A percentile compares a stretch with the other conserved stretches of the same genome.
These are phyloP conservation scores for Solanum habrochaites DNA, from an alignment of 257 asterid species.

Conservation along the genomic window DNA sequence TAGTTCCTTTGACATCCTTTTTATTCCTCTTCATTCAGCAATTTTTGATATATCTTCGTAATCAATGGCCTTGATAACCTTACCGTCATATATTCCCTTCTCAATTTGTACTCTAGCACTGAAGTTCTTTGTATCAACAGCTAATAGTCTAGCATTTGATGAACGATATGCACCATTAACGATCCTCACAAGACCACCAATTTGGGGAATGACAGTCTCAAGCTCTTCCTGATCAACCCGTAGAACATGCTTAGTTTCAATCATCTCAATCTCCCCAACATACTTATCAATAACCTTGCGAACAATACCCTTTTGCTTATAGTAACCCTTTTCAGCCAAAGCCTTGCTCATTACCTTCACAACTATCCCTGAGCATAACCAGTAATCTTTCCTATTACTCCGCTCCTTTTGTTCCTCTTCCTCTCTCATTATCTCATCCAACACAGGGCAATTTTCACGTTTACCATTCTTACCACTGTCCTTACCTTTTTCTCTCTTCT, in stretches of 20 bases:
- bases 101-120: slow-evolving; percentile 82
- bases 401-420: slow-evolving; percentile 73
- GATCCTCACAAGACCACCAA: slow-evolving; percentile 78
- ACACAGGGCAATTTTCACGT: slow-evolving; percentile 27
- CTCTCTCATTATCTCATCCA: slow-evolving; percentile 84
- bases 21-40: slow-evolving; percentile 2
- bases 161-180: slow-evolving; percentile 93
- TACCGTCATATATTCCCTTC: slow-evolving; percentile 83
- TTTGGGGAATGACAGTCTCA: slow-evolving; percentile 93
- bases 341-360: slow-evolving; percentile 90
- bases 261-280: slow-evolving; percentile 88
- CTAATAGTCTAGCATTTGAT: slow-evolving; percentile 55
- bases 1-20: not conserved
- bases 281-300: slow-evolving; percentile 69
- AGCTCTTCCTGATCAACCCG: slow-evolving; percentile 93
- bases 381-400: slow-evolving; percentile 81
- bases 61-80: slow-evolving; percentile 72
- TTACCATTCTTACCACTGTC: slow-evolving; percentile 3
- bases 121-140: slow-evolving; percentile 47
- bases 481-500: slow-evolving; percentile 24
- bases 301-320: slow-evolving; percentile 82
- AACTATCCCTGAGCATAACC: slow-evolving; percentile 76
- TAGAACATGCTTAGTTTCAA: slow-evolving; percentile 74
- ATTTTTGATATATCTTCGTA: slow-evolving; percentile 85
- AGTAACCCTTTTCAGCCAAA: slow-evolving; percentile 73